These are phyloP conservation scores for Musa acuminata DNA, from an alignment of 176 grass and related monocot genomes.

Conservation along the genomic window DNA sequence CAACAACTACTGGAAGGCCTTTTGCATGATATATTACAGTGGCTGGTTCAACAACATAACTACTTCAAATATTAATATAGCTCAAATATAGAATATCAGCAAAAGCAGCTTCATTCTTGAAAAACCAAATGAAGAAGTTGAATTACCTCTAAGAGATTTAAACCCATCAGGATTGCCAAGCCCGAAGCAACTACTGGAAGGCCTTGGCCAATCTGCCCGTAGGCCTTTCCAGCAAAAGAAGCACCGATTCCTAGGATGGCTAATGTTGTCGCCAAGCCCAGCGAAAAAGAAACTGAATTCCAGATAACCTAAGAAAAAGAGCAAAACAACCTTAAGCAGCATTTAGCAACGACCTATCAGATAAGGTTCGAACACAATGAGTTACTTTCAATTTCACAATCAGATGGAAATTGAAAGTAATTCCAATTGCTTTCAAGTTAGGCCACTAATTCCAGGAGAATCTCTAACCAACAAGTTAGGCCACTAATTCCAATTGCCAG, in stretches of 20 bases:
- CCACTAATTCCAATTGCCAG: background rate
- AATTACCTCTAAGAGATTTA: constrained; percentile 87
- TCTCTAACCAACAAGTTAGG: background rate
- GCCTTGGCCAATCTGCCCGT: constrained; percentile 91
- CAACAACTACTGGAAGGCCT: too few species aligned
- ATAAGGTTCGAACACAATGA: background rate
- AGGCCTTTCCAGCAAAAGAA: constrained; percentile 95
- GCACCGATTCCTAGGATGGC: constrained; percentile 84
- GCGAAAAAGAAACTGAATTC: constrained; percentile 88
- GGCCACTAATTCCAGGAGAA: background rate
- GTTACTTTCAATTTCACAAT: background rate
- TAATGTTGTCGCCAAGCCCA: constrained; percentile 92
- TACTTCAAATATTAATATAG: background rate
- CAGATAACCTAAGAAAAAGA: constrained; percentile 56
- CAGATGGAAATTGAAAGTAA: too few species aligned
- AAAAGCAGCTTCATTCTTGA: background rate
- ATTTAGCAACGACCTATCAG: background rate
- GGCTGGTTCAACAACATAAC: background rate
- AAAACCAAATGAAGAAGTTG: background rate
- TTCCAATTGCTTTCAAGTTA: too few species aligned
- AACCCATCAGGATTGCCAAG: constrained; percentile 82
- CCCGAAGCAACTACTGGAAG: constrained; percentile 79
- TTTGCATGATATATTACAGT: background rate
- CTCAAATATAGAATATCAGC: background rate
- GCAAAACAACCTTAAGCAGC: background rate